A percentile compares a stretch with the other conserved stretches of the same genome.
Conservation (phyloP, 2,329 filamentous ascomycete genomes). For the Onygenales sp. region DNA sequence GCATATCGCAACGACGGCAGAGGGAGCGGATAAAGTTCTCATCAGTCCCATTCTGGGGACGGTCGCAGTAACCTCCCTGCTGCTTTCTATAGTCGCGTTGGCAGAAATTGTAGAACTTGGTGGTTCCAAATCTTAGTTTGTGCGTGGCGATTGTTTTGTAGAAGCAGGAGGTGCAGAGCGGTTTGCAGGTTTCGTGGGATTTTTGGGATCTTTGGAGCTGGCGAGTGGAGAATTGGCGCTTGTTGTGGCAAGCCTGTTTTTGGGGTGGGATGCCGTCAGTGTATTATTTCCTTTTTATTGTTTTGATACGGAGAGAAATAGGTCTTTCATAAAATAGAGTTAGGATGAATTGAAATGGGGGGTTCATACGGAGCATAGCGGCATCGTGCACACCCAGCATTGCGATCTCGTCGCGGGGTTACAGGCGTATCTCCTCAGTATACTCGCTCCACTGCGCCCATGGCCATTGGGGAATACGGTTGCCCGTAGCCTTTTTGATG, state of each 20-base stretch:
- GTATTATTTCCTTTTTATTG: neutral
- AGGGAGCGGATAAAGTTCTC: no score
- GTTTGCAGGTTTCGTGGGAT: neutral
- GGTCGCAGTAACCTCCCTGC: no score
- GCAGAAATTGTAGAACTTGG: no score
- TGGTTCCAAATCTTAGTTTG: no score
- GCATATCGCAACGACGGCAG: no score
- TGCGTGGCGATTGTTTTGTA: neutral
- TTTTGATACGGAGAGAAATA: neutral
- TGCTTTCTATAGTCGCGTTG: no score
- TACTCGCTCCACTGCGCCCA: neutral
- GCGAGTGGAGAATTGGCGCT: neutral
- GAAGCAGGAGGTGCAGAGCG: neutral
- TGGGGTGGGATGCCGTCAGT: neutral
- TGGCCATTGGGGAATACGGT: neutral
- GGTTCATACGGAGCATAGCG: neutral
- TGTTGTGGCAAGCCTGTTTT: neutral
- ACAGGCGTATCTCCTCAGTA: slow-evolving; percentile 1
- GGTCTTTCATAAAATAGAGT: no score
- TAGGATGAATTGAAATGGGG: no score
- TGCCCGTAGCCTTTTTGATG: slow-evolving; percentile 2
- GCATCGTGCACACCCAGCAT: neutral
- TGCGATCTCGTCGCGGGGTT: neutral
- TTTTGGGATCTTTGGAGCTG: neutral
- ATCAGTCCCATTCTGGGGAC: no score